Evolutionary conservation across 495 filamentous ascomycete genomes (phyloP), one percentile per base, ranked within the genome.

Genomic region (Daldinia vernicosa): DNA sequence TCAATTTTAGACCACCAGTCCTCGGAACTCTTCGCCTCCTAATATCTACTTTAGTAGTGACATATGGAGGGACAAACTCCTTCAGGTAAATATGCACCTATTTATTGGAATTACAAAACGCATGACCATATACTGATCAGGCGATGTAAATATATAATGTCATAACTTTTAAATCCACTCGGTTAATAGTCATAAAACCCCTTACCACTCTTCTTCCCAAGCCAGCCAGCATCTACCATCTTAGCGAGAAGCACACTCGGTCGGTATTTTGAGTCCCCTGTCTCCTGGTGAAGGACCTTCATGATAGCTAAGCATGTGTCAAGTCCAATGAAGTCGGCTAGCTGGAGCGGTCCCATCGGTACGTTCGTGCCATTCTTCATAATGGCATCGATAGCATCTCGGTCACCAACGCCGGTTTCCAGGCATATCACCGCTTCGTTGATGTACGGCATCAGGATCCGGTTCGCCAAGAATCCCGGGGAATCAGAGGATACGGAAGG

Each of bases 291-390:
- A 76, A 99, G 82, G 27, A 98, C 95, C 80, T 91, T 94, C 95
- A 99, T 98, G 74, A 99, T 98, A 55, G 93, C 89, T 58, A 98
- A 81, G 76, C 95, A 99, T 0, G 95, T 99, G 78, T 99, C 95
- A 22, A 99, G 85, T 12, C 95, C 95, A 70, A 99, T 98, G 77
- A 99, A 98, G 80, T 99, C 95, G 6, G 95, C 95, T 77, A 99
- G 80, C 74, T 92, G 89, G 68, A 99, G 81, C 17, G 95, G 95
- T 2, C 95, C 95, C 95, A 99, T 99, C 8, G 96, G 95, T 53
- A 98, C 95, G 79, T 97, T 97, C 17, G 95, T 98, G 32, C 95
- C 95, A 70, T 97, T 97, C 88, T 97, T 98, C 95, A 99, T 99
- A 73, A 97, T 98, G 66, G 84, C 90, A 77, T 99, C 95, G 65